These are phyloP conservation scores for Alternaria sp. DNA, from an alignment of 2,329 filamentous ascomycete species.

Conservation along the genomic window DNA sequence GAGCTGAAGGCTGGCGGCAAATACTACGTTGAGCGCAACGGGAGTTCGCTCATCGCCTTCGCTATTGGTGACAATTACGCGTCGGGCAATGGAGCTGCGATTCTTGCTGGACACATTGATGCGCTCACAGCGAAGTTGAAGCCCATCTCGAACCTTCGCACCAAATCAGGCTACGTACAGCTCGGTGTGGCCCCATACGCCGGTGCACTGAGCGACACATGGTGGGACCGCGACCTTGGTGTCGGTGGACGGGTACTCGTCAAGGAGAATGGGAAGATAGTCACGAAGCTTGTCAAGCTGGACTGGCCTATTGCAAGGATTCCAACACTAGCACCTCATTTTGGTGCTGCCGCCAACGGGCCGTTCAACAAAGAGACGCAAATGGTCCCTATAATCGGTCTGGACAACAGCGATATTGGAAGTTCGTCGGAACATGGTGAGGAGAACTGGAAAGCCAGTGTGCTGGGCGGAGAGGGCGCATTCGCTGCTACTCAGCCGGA, in stretches of 20 bases:
- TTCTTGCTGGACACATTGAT: conserved; percentile 92
- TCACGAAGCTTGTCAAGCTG: conserved; percentile 83
- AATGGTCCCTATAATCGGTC: conserved; percentile 90
- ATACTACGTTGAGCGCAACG: conserved; percentile 88
- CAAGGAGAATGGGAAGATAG: conserved; percentile 78
- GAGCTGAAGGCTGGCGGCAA: conserved; percentile 81
- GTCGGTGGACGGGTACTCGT: conserved; percentile 90
- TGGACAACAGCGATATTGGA: conserved; percentile 72
- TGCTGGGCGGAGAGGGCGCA: conserved; percentile 68
- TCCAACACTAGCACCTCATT: conserved; percentile 91
- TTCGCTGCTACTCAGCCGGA: conserved; percentile 87
- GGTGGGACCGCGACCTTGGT: conserved; percentile 96
- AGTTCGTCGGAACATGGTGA: conserved; percentile 39
- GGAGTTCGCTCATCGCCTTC: conserved; percentile 85
- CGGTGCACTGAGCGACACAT: conserved; percentile 83
- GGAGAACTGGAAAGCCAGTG: conserved; percentile 47
- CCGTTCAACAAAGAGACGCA: conserved; percentile 88
- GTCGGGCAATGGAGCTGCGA: conserved; percentile 83
- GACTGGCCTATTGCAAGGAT: conserved; percentile 92
- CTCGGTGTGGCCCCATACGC: conserved; percentile 93
- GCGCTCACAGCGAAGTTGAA: conserved; percentile 89
- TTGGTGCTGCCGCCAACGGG: conserved; percentile 72
- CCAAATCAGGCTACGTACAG: conserved; percentile 83
- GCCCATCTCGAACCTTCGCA: conserved; percentile 85
- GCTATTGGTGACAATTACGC: conserved; percentile 80